Evolutionary conservation across 2,329 filamentous ascomycete species (phyloP).

Genomic region (Hymenotorrendiella dingleyae): DNA sequence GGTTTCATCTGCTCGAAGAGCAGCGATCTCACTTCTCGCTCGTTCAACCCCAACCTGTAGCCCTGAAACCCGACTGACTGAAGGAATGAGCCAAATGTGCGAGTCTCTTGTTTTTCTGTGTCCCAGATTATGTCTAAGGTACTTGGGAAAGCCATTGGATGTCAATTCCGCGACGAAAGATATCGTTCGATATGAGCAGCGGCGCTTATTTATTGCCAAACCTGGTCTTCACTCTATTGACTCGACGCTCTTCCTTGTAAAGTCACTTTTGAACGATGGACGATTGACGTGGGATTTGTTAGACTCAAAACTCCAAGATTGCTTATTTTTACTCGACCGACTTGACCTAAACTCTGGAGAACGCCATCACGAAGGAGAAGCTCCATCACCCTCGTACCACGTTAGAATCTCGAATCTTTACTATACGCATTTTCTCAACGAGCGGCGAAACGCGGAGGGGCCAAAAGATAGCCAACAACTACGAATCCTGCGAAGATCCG

Average conservation of each 20-base stretch:
- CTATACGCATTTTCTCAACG: constrained; percentile 53
- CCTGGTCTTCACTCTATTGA: constrained; percentile 54
- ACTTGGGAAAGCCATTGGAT: constrained; percentile 53
- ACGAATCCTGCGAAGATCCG: constrained; percentile 55
- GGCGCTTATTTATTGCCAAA: constrained; percentile 41
- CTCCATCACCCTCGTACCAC: constrained; percentile 41
- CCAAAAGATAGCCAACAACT: constrained; percentile 41
- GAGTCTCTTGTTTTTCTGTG: constrained; percentile 52
- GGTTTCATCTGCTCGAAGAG: constrained; percentile 49
- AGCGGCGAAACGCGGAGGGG: constrained; percentile 40
- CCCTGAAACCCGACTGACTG: constrained; percentile 5
- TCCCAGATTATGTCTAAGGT: constrained; percentile 54
- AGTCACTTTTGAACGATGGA: constrained; percentile 43
- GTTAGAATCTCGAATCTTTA: constrained; percentile 68
- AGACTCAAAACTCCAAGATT: constrained; percentile 53
- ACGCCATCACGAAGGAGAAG: constrained; percentile 18
- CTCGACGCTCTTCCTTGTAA: constrained; percentile 51
- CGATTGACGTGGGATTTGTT: constrained; percentile 47
- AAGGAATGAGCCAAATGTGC: constrained; percentile 35
- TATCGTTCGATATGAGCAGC: constrained; percentile 54
- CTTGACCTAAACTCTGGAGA: constrained; percentile 33
- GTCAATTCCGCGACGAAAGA: constrained; percentile 50
- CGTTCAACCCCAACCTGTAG: constrained; percentile 13
- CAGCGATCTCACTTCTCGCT: constrained; percentile 43
- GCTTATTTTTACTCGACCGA: constrained; percentile 46